Conservation (phyloP, 140 eudicot species). For the Oenanthe javanica region DNA sequence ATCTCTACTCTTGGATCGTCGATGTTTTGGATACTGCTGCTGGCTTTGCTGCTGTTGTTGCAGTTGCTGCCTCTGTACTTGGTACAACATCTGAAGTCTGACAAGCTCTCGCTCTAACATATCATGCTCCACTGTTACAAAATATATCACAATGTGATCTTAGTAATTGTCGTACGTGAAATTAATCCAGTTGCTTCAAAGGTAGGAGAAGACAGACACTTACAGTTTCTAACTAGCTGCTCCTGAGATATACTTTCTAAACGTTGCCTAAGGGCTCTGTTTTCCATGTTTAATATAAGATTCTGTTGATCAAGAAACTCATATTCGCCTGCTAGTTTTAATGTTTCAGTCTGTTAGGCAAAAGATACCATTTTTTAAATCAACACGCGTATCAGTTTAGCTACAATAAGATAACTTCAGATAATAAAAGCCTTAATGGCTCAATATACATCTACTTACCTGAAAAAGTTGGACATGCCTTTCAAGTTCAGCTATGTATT, state of each 20-base stretch:
- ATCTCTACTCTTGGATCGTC: slow-evolving; percentile 10
- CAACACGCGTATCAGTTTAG: background rate
- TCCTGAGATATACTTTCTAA: slow-evolving; percentile 66
- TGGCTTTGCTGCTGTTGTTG: slow-evolving; percentile 3
- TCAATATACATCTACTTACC: slow-evolving; percentile 25
- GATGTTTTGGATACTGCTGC: slow-evolving; percentile 1
- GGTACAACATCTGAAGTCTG: slow-evolving; percentile 5
- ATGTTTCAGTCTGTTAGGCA: slow-evolving; percentile 55
- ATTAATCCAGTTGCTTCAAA: background rate
- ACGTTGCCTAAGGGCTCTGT: slow-evolving; percentile 67
- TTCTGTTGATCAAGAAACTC: slow-evolving; percentile 74
- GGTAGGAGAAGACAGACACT: slow-evolving; percentile 19
- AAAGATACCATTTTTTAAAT: slow-evolving; percentile 1
- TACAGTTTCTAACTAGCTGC: slow-evolving; percentile 63
- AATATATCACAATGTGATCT: background rate
- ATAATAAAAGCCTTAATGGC: background rate
- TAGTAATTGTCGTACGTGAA: background rate
- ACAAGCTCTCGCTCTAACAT: slow-evolving; percentile 10
- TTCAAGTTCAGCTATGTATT: slow-evolving; percentile 77
- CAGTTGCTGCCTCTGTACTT: slow-evolving; percentile 8
- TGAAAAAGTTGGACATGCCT: slow-evolving; percentile 75
- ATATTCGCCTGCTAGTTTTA: slow-evolving; percentile 58
- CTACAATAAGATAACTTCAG: background rate
- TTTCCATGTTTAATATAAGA: slow-evolving; percentile 70
- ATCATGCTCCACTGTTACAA: slow-evolving; percentile 10